Base-by-base conservation (phyloP, 1,284 basidiomycete species). In the Ceratobasidium sp. region DNA sequence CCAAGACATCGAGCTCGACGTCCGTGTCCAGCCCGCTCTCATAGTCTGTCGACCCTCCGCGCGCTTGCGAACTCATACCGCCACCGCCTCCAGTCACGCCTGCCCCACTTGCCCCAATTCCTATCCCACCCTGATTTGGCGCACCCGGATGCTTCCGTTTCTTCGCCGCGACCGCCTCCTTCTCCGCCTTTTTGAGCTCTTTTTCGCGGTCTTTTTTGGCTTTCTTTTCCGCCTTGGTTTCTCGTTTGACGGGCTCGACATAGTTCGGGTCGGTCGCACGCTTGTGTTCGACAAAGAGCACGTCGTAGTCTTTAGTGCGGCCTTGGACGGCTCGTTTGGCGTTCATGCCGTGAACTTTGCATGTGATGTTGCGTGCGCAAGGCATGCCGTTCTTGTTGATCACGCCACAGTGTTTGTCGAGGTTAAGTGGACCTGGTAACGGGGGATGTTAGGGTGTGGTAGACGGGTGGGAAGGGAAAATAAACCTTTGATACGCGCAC, bases 281-380 rank as follows among this genome's bases (percentile, higher is more conserved):
- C 79, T 98, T 94, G 94, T 95, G 98, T 74, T 98, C 96, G 53
- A 94, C 86, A 16, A 96, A 86, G 11, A 99, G 88, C 73, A 92
- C 91, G 80, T 98, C 96, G 81, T 96, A 99, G 1, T 85, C 83
- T 63, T 91, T 88, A 0, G 93, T 93, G 9, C 98, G 92, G 37
- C 95, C 95, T 77, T 89, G 87, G 0, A 99, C 96, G 7, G 93
- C 88, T 24, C 98, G 92, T 82, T 99, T 99, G 31, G 95, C 94
- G 39, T 95, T 95, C 92, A 99, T 98, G 0, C 94, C 93, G 81
- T 99, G 97, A 3, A 97, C 96, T 83, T 99, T 99, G 86, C 97
- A 99, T 0, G 97, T 98, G 46, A 99, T 87, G 14, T 95, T 96
- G 51, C 97, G 93, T n/a, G 95, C 95, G 81, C 97, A 99, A 0